Evolutionary conservation across 2,329 filamentous ascomycete genomes (phyloP).

Genomic region (Diaporthe ampelina): DNA sequence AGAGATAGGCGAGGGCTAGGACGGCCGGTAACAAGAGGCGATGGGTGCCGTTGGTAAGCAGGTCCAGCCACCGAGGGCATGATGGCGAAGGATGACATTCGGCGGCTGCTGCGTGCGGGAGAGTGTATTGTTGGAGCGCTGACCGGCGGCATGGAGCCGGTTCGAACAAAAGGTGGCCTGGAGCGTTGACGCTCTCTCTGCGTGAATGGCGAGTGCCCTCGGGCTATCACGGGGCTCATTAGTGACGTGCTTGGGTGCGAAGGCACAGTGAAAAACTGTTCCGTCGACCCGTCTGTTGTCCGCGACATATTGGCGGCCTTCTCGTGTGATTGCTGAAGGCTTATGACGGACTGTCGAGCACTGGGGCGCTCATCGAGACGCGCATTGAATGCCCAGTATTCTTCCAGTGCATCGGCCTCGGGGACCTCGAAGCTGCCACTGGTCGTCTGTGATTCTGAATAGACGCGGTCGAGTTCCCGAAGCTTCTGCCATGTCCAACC

Average conservation of each 20-base stretch:
- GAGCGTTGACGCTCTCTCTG: slow-evolving; percentile 58
- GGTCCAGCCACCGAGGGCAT: slow-evolving; percentile 19
- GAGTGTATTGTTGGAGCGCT: slow-evolving; percentile 54
- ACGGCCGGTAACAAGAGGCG: slow-evolving; percentile 51
- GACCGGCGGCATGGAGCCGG: slow-evolving; percentile 63
- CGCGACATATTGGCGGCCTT: slow-evolving; percentile 46
- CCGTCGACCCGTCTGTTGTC: slow-evolving; percentile 59
- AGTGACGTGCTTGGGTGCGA: slow-evolving; percentile 47
- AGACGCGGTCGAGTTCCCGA: slow-evolving; percentile 71
- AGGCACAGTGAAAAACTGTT: slow-evolving; percentile 54
- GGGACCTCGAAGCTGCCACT: slow-evolving; percentile 60
- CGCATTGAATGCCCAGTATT: slow-evolving; percentile 78
- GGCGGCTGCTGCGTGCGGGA: slow-evolving; percentile 32
- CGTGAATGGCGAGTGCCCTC: slow-evolving; percentile 57
- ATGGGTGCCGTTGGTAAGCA: slow-evolving; percentile 54
- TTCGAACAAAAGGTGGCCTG: slow-evolving; percentile 64
- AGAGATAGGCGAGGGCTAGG: slow-evolving; percentile 49
- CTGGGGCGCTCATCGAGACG: slow-evolving; percentile 71
- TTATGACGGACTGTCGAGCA: slow-evolving; percentile 57
- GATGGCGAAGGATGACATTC: slow-evolving; percentile 26
- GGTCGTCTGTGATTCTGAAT: slow-evolving; percentile 60
- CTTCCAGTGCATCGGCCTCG: slow-evolving; percentile 73
- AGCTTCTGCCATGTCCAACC: slow-evolving; percentile 81
- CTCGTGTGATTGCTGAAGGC: slow-evolving; percentile 53
- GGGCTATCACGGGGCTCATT: slow-evolving; percentile 51